Base-by-base conservation (phyloP, 1,139 yeast genomes). In the Meyerozyma sp. region DNA sequence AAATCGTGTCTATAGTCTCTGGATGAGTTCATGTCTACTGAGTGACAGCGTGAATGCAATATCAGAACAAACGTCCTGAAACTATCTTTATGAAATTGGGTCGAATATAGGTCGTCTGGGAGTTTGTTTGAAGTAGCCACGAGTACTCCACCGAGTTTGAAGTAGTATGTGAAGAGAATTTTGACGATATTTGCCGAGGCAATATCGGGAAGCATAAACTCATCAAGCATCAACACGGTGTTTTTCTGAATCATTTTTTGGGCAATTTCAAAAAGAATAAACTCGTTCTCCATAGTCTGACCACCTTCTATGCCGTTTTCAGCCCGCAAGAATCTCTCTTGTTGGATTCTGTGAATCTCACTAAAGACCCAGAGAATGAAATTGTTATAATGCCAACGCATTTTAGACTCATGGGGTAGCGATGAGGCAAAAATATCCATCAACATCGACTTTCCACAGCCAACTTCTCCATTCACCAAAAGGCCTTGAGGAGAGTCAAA, bases 371-470 rank as follows among this genome's bases (percentile, higher is more conserved):
- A 81, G 3, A 83, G 65, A 58, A 84, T 84, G 55, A 84, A 83
- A 49, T 79, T 81, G 51, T 79, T 79, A 55, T 80, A 84, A 55
- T 84, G 91, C 82, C 88, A 81, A 46, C 91, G 66, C 66, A 79
- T 75, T 55, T 84, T 84, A 2, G 83, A 75, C 21, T 69, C 66
- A 49, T 81, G 79, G 0, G 90, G 91, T 32, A 84, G 62, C 1
- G 84, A 72, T 38, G 71, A 68, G 1, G 89, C 89, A 65, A 84
- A 83, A 20, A 84, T 75, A 52, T 83, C 90, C 80, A 83, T 78
- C 41, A 84, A 59, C 84, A 84, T 79, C 1, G 88, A 80, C 54
- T 84, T 84, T 2, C 91, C 91, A 55, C 86, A 81, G 0, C 90
- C 90, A 3, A 84, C 90, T 49, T 81, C 89, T 2, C 91, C 91